Percentiles rank a stretch among this genome's conserved stretches.
These are phyloP conservation scores for Cryptococcus sp. DNA, from an alignment of 1,284 basidiomycete genomes.

Conservation along the genomic window DNA sequence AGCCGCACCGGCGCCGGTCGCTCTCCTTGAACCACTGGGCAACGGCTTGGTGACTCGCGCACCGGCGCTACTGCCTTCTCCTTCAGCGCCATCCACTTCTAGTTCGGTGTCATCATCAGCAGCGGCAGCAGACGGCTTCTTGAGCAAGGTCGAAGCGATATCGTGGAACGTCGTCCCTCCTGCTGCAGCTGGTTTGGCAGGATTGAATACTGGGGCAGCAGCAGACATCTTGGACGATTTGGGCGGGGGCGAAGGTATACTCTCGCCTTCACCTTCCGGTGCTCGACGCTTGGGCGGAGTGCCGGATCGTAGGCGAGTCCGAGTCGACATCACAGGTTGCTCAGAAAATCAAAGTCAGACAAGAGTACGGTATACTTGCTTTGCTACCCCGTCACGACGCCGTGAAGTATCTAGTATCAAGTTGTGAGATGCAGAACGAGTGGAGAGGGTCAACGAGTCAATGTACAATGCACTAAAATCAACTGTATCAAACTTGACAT, in stretches of 20 bases:
- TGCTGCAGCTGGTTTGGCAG: conserved; percentile 12
- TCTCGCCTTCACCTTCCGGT: conserved; percentile 13
- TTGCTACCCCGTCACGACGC: too few species aligned
- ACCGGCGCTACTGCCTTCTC: conserved; percentile 18
- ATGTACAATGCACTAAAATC: too few species aligned
- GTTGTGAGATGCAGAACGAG: not conserved
- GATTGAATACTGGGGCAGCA: conserved; percentile 45
- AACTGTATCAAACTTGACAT: too few species aligned
- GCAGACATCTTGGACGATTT: conserved; percentile 49
- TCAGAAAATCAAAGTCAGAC: not conserved
- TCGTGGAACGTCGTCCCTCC: conserved; percentile 18
- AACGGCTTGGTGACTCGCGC: conserved; percentile 43
- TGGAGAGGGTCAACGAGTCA: not conserved
- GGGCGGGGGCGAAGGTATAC: conserved; percentile 16
- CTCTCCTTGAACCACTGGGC: conserved; percentile 10
- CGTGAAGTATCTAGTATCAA: too few species aligned
- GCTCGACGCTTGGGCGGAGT: conserved; percentile 37
- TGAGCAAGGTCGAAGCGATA: conserved; percentile 14
- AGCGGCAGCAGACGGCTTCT: conserved; percentile 5
- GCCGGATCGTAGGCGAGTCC: conserved; percentile 7
- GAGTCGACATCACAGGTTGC: conserved; percentile 15
- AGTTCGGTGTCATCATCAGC: conserved; percentile 10
- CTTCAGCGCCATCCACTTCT: conserved; percentile 10
- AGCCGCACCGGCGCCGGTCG: conserved; percentile 32
- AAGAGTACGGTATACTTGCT: too few species aligned